A percentile compares a stretch with the other conserved stretches of the same genome.
Conservation (phyloP, 2,329 filamentous ascomycete genomes). For the Diplocarpon rosae region DNA sequence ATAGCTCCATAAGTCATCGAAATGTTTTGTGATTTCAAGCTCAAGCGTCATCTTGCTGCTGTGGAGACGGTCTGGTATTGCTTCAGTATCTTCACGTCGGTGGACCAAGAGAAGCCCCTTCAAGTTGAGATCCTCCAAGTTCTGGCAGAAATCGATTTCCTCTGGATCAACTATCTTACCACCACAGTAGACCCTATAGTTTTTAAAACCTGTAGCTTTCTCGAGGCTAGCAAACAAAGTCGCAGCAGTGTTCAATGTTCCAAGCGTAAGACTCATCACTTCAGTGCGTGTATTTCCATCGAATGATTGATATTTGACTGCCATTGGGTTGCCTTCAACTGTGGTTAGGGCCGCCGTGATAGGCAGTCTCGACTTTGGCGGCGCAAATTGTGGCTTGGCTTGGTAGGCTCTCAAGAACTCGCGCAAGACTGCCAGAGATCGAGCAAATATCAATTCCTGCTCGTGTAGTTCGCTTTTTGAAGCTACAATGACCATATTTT, state of each 20-base stretch:
- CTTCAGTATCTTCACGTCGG: constrained; percentile 38
- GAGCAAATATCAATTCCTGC: constrained; percentile 53
- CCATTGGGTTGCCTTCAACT: constrained; percentile 51
- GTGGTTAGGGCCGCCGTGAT: constrained; percentile 38
- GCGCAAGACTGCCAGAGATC: constrained; percentile 57
- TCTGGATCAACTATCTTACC: constrained; percentile 55
- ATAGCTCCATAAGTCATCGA: constrained; percentile 73
- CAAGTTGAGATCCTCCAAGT: constrained; percentile 58
- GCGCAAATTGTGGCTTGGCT: constrained; percentile 46
- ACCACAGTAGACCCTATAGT: constrained; percentile 61
- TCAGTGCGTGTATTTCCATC: constrained; percentile 48
- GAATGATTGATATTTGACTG: constrained; percentile 66
- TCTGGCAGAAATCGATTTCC: constrained; percentile 46
- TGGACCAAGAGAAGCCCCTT: constrained; percentile 58
- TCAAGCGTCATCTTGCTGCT: constrained; percentile 55
- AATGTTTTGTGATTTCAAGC: constrained; percentile 68
- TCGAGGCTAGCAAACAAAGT: constrained; percentile 58
- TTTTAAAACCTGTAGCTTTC: constrained; percentile 62
- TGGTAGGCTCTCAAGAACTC: constrained; percentile 58
- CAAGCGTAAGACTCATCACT: constrained; percentile 53
- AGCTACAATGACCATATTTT: constrained; percentile 40
- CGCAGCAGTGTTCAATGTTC: constrained; percentile 57
- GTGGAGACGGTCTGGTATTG: constrained; percentile 34
- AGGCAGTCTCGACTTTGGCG: constrained; percentile 44
- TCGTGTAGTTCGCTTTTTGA: constrained; percentile 38